Conservation (phyloP, 345 rosid species). For the Hypericum perforatum region DNA sequence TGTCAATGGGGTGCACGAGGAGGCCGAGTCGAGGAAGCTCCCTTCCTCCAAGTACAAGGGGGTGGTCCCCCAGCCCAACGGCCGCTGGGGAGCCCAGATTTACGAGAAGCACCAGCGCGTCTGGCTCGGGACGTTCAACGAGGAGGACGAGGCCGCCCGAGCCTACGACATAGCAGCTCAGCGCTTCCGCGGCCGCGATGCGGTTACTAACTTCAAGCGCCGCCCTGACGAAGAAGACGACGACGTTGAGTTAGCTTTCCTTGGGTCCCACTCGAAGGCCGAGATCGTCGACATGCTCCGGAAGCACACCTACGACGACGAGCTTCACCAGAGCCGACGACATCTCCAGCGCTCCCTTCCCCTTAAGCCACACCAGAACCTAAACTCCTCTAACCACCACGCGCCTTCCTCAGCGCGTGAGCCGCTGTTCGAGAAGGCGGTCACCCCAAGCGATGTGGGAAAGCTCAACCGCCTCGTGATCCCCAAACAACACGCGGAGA, state of each 20-base stretch:
- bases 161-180: slow-evolving; percentile 2
- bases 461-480: slow-evolving; percentile 86
- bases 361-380: background rate
- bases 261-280: background rate
- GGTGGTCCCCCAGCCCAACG: slow-evolving; percentile 49
- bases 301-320: slow-evolving; percentile 6
- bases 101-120: slow-evolving; percentile 53
- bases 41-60: slow-evolving; percentile 30
- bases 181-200: slow-evolving; percentile 8
- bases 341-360: background rate
- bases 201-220: slow-evolving; percentile 4
- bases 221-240: background rate
- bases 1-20: background rate
- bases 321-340: too few species aligned
- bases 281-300: slow-evolving; percentile 6
- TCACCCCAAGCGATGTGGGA: slow-evolving; percentile 93
- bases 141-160: slow-evolving; percentile 16
- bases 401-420: slow-evolving; percentile 31
- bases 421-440: slow-evolving; percentile 73
- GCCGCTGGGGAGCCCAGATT: slow-evolving; percentile 54
- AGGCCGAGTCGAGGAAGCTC: slow-evolving; percentile 1
- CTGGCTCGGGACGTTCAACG: slow-evolving; percentile 51
- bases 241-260: background rate
- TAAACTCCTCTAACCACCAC: slow-evolving; percentile 7
- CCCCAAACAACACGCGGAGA: slow-evolving; percentile 83